Base-by-base conservation (phyloP, 2,329 filamentous ascomycete genomes). In the Sarocladiaceae sp. region DNA sequence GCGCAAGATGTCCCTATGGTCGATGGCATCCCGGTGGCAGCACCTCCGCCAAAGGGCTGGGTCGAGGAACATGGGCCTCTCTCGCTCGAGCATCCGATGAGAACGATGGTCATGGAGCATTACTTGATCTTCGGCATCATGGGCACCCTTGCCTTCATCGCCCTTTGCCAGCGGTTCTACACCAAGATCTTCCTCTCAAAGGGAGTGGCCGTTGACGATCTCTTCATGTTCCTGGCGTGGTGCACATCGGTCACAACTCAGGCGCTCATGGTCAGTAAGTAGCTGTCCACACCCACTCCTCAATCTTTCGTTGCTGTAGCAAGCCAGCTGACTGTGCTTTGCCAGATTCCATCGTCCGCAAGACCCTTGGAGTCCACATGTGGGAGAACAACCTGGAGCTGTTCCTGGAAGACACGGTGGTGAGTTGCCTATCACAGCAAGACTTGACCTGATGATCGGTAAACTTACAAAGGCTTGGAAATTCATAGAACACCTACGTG, bases 81-180 rank as follows among this genome's bases (percentile, higher is more conserved):
- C n/a, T 24, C 20, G 13, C 11, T 61, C 33, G 50, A 50, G 6
- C 42, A 57, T 33, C 58, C 58, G 0, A 40, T 46, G 31, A 46
- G 45, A n/a, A 50, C 46, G 12, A 44, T 48, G 11, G 48, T 51
- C 15, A 15, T 48, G 9, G 50, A 53, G 33, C 51, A 55, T 43
- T 61, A 56, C 31, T 33, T 52, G 15, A 45, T 61, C 12, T 59
- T 60, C 45, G 57, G 51, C 0, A 45, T 61, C 3, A 46, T 53
- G 3, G 56, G 50, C 1, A 37, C 52, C 1, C 33, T 62, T 29
- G 58, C 59, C 2, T 33, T 56, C 3, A 32, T 57, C 6, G 49
- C 52, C 3, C 32, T 62, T 4, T 16, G 46, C 1, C 59, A 63
- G 44, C 48, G 60, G 24, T 50, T 54, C n/a, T 63, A 62, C 46